These are phyloP conservation scores for Fusarium sororula DNA, from an alignment of 2,329 filamentous ascomycete genomes.

Conservation along the genomic window DNA sequence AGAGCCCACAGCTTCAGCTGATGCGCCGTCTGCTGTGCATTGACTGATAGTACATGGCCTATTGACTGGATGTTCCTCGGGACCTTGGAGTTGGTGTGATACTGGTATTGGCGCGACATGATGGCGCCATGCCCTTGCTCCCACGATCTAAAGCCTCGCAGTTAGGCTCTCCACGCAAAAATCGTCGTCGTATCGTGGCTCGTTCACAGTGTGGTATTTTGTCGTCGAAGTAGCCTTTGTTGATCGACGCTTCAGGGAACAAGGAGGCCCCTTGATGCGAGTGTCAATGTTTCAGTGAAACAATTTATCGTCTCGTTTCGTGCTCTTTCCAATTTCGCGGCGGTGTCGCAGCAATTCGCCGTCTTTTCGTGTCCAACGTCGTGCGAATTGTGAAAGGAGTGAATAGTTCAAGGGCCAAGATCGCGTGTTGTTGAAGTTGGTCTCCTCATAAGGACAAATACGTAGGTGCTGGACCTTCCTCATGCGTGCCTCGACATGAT, in stretches of 20 bases:
- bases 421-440: conserved; percentile 21
- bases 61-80: conserved; percentile 34
- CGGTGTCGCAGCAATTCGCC: not conserved
- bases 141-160: not conserved
- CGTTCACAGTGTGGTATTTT: not conserved
- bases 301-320: not conserved
- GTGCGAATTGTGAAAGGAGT: not conserved
- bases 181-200: not conserved
- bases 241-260: conserved; percentile 27
- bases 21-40: conserved; percentile 39
- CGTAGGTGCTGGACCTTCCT: conserved; percentile 16
- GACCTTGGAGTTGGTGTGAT: conserved; percentile 24
- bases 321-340: not conserved
- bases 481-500: conserved; percentile 14
- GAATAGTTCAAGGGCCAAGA: not conserved
- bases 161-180: not conserved
- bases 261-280: conserved; percentile 30
- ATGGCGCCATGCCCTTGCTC: conserved; percentile 43
- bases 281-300: conserved; percentile 4
- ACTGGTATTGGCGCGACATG: conserved; percentile 43
- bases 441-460: conserved; percentile 28
- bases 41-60: conserved; percentile 35
- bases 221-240: not conserved
- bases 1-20: conserved; percentile 53
- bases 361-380: not conserved